Percentiles rank a stretch among this genome's conserved stretches.
These are phyloP conservation scores for Exophiala dermatitidis DNA, from an alignment of 2,329 filamentous ascomycete species.

Conservation along the genomic window DNA sequence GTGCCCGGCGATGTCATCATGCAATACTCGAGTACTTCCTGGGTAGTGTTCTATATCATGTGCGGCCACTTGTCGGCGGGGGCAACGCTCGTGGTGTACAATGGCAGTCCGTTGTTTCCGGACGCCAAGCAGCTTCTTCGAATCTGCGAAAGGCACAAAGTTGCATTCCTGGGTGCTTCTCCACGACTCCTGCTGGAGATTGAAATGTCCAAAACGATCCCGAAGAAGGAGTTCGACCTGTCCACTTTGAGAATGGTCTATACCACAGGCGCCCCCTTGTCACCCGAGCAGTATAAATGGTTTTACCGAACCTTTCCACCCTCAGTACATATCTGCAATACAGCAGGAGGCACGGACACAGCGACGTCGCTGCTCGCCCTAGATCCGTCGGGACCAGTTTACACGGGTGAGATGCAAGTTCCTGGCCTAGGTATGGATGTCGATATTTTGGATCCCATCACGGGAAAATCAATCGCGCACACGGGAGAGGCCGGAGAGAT, in stretches of 20 bases:
- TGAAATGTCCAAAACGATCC: conserved; percentile 25
- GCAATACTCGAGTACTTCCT: conserved; percentile 42
- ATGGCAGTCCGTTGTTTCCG: conserved; percentile 39
- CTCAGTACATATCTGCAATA: conserved; percentile 34
- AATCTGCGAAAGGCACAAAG: conserved; percentile 33
- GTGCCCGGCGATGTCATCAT: conserved; percentile 36
- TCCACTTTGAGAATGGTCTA: conserved; percentile 37
- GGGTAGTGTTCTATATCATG: conserved; percentile 42
- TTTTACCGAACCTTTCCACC: conserved; percentile 38
- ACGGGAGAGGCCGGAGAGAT: conserved; percentile 64
- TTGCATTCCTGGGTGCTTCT: conserved; percentile 38
- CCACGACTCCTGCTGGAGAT: conserved; percentile 40
- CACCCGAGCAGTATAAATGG: conserved; percentile 39
- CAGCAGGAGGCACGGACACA: conserved; percentile 43
- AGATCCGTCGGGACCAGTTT: conserved; percentile 37
- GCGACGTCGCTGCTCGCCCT: conserved; percentile 29
- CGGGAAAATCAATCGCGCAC: neutral
- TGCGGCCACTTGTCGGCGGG: conserved; percentile 36
- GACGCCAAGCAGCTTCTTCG: conserved; percentile 32
- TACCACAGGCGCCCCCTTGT: conserved; percentile 39
- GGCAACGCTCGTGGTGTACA: conserved; percentile 38
- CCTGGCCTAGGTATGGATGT: conserved; percentile 13
- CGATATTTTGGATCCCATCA: conserved; percentile 13
- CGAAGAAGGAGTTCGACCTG: conserved; percentile 33
- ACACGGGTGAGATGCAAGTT: conserved; percentile 41